phyloP scores from a whole-genome alignment of 2,329 filamentous ascomycete genomes.

The Hypoxylon sp. region DNA sequence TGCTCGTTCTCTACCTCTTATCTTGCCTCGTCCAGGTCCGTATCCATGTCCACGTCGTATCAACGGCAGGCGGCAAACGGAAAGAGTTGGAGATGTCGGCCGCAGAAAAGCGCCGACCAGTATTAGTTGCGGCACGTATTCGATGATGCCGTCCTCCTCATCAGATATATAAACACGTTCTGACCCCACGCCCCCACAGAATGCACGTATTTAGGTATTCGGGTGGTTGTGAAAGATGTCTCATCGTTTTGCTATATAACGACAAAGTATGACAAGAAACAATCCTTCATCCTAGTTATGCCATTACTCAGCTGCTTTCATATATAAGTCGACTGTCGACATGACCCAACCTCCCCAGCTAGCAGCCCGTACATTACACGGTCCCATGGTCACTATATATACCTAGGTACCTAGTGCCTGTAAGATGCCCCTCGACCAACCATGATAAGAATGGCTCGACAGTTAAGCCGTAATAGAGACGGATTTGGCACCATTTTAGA shows the following conservation, averaged over 20 bases:
- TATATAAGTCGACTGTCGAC: not conserved
- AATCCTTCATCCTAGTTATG: not conserved
- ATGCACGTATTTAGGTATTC: not conserved
- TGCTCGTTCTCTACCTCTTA: too few species aligned
- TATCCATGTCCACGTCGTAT: constrained; percentile 14
- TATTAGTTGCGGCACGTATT: not conserved
- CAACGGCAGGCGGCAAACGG: not conserved
- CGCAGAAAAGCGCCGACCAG: not conserved
- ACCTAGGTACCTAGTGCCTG: not conserved
- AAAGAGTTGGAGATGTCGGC: constrained; percentile 2
- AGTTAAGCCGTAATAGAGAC: constrained; percentile 2
- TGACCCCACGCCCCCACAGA: not conserved
- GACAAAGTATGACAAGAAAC: not conserved
- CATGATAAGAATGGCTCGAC: not conserved
- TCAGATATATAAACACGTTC: not conserved
- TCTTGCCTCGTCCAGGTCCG: constrained; percentile 1
- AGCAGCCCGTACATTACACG: not conserved
- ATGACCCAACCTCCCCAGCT: not conserved
- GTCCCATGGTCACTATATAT: not conserved
- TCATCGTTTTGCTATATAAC: not conserved
- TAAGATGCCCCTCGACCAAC: not conserved
- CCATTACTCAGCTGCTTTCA: not conserved
- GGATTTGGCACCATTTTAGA: constrained; percentile 26
- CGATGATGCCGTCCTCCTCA: not conserved
- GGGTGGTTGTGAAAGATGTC: not conserved